Conservation (phyloP, 768 basidiomycete species). For the Tricholoma flavovirens region DNA sequence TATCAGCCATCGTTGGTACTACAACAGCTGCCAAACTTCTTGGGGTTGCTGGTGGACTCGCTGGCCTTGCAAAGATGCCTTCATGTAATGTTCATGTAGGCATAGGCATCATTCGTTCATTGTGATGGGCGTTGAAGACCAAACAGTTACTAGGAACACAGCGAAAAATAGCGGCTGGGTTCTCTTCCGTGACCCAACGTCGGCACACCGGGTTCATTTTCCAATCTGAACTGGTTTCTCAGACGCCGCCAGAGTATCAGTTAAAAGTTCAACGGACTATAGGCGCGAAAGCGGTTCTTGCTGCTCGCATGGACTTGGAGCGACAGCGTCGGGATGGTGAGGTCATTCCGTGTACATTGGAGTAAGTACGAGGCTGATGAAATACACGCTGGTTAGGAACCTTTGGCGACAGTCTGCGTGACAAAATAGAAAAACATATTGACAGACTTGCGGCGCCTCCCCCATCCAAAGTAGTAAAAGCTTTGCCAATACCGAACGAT, state of each 20-base stretch:
- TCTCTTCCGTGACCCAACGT: constrained; percentile 81
- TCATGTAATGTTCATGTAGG: constrained; percentile 91
- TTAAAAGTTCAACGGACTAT: constrained; percentile 90
- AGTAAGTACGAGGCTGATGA: background rate
- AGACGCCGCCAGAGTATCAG: constrained; percentile 84
- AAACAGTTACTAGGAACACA: constrained; percentile 87
- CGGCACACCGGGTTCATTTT: constrained; percentile 97
- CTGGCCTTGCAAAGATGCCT: constrained; percentile 89
- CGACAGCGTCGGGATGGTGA: constrained; percentile 74
- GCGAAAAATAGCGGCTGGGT: constrained; percentile 87
- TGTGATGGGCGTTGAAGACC: background rate
- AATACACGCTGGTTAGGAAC: constrained; percentile 36
- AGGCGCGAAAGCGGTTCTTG: constrained; percentile 85
- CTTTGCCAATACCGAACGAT: constrained; percentile 90
- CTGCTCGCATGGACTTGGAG: constrained; percentile 93
- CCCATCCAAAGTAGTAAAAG: constrained; percentile 88
- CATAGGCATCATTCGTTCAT: constrained; percentile 7
- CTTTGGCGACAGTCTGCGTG: constrained; percentile 77
- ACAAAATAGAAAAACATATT: constrained; percentile 90
- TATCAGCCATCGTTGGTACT: constrained; percentile 97
- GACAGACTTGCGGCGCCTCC: constrained; percentile 91
- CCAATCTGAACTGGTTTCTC: constrained; percentile 84
- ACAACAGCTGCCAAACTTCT: constrained; percentile 97
- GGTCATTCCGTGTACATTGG: constrained; percentile 13
- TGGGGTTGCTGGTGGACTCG: constrained; percentile 92